Evolutionary conservation across 371 early-diverging fungal species (phyloP), one percentile per base, ranked within the genome.

Genomic region (Mortierella sp.): DNA sequence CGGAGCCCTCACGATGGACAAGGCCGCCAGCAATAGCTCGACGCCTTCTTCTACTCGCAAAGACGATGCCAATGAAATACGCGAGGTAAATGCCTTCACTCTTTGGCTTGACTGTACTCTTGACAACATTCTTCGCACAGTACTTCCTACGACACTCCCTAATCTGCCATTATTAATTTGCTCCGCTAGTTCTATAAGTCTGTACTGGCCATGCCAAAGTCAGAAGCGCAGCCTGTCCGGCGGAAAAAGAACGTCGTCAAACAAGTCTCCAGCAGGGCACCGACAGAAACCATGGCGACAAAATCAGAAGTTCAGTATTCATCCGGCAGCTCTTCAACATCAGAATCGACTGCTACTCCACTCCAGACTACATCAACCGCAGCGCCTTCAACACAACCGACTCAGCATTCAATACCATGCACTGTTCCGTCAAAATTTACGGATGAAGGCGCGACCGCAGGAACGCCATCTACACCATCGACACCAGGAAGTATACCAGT

Each of bases 11-110:
- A 64, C 71, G 40, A 76, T 73, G 64, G 67, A 74, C 44, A 69
- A 76, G 7, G 7, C 68, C 4, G 24, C 68, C 7, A 1, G 37
- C 7, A 16, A 6, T 2, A 9, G 8, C 19, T 19, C 67, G 7
- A 53, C 44, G 3, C 16, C 72, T 7, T 9, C 64, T 16, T 44
- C 40, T 26, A 50, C 34, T 31, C 24, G 47, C 63, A 55, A 77
- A 16, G 71, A 77, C 2, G 81, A 71, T 29, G 43, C 45, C 47
- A 47, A 58, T 55, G 74, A 61, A 22, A 61, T 77, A 52, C 70
- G 74, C 50, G 74, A 77, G 64, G 74, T 81, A 77, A 48, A 39
- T n/a, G n/a, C n/a, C n/a, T n/a, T n/a, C n/a, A n/a, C n/a, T n/a
- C n/a, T n/a, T n/a, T n/a, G n/a, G n/a, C n/a, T n/a, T n/a, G n/a